These are phyloP conservation scores for Colletotrichum tofieldiae DNA, from an alignment of 2,329 filamentous ascomycete species.

Conservation along the genomic window DNA sequence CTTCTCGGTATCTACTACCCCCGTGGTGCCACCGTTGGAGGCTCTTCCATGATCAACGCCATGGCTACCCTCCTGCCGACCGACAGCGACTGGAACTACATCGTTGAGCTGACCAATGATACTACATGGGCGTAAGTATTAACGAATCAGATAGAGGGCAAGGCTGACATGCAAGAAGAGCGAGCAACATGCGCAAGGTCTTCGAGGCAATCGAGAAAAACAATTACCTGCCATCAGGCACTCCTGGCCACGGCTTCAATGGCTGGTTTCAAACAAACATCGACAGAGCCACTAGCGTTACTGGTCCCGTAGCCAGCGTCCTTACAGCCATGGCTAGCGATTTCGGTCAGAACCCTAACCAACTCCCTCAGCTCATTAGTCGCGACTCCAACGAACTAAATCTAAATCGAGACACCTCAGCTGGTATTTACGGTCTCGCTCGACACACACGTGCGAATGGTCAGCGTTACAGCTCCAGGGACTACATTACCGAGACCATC, in stretches of 20 bases:
- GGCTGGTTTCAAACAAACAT: constrained; percentile 54
- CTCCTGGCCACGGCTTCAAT: constrained; percentile 59
- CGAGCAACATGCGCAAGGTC: constrained; percentile 58
- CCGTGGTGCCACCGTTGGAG: constrained; percentile 35
- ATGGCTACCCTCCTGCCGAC: constrained; percentile 29
- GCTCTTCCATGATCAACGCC: constrained; percentile 34
- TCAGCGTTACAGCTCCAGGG: constrained; percentile 48
- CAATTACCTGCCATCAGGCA: constrained; percentile 56
- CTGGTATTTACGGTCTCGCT: constrained; percentile 49
- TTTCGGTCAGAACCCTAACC: constrained; percentile 10
- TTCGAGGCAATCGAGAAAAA: constrained; percentile 61
- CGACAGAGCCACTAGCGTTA: constrained; percentile 20
- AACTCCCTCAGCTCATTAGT: constrained; percentile 21
- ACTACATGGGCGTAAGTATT: constrained; percentile 7
- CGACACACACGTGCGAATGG: constrained; percentile 50
- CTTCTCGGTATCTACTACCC: constrained; percentile 34
- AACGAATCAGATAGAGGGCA: neutral
- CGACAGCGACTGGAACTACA: constrained; percentile 29
- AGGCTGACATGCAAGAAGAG: constrained; percentile 15
- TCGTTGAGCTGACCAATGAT: constrained; percentile 16
- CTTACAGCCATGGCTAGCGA: constrained; percentile 20
- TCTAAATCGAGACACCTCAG: constrained; percentile 47
- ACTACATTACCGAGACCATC: constrained; percentile 46
- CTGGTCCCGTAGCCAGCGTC: constrained; percentile 8
- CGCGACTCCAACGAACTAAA: constrained; percentile 43